Conservation (phyloP, 805 yeast genomes). For the Myxozyma sirexii region DNA sequence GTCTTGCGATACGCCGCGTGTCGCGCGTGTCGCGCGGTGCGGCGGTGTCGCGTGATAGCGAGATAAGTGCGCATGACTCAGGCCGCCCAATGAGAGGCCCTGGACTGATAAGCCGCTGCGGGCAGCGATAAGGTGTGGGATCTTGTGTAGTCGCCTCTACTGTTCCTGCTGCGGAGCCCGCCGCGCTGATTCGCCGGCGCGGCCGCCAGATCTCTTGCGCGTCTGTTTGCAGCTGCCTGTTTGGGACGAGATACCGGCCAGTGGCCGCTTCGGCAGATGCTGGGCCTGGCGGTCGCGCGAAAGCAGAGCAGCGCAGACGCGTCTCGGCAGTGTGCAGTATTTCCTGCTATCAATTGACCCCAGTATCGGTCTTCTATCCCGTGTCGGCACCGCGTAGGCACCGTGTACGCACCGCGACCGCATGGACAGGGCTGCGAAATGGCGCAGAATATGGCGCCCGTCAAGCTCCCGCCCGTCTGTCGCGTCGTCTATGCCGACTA, state of each 20-base stretch:
- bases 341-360: too few species aligned
- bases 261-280: not conserved
- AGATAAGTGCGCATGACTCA: conserved; percentile 16
- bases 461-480: not conserved
- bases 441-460: not conserved
- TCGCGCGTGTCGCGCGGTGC: conserved; percentile 8
- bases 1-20: conserved; percentile 17
- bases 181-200: not conserved
- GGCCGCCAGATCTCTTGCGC: not conserved
- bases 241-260: not conserved
- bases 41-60: conserved; percentile 18
- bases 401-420: too few species aligned
- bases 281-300: too few species aligned
- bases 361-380: too few species aligned
- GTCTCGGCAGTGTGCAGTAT: too few species aligned
- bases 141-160: too few species aligned
- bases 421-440: too few species aligned
- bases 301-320: too few species aligned
- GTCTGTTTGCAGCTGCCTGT: not conserved
- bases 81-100: not conserved
- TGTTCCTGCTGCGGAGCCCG: too few species aligned
- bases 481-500: too few species aligned
- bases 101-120: conserved; percentile 1
- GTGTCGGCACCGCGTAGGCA: too few species aligned
- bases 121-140: not conserved